A percentile compares a stretch with the other conserved stretches of the same genome.
These are phyloP conservation scores for Pleurostoma richardsiae DNA, from an alignment of 2,329 filamentous ascomycete species.

Conservation along the genomic window DNA sequence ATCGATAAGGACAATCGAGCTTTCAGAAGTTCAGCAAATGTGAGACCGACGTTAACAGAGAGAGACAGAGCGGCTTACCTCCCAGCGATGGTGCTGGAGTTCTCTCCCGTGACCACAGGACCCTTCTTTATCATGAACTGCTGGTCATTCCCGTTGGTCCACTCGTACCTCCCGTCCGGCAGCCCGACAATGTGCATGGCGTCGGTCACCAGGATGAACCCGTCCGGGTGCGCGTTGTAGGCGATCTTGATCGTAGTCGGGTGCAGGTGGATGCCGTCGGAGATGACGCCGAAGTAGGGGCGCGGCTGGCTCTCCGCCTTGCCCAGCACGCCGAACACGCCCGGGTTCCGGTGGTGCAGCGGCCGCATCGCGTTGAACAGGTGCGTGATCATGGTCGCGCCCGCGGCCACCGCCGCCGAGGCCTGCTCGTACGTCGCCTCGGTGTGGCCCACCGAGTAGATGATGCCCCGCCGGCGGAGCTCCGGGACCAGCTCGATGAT, in stretches of 20 bases:
- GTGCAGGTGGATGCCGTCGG: conserved; percentile 86
- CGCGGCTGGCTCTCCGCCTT: conserved; percentile 51
- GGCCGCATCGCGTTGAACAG: conserved; percentile 93
- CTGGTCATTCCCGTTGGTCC: conserved; percentile 67
- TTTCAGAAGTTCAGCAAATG: conserved; percentile 18
- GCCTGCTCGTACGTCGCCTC: conserved; percentile 84
- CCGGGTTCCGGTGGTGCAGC: conserved; percentile 85
- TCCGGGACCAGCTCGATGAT: conserved; percentile 66
- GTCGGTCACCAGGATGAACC: conserved; percentile 86
- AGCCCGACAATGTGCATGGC: conserved; percentile 85
- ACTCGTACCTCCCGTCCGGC: conserved; percentile 78
- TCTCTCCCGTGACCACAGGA: conserved; percentile 67
- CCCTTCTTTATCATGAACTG: conserved; percentile 66
- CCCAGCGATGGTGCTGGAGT: conserved; percentile 73
- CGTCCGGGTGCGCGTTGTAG: conserved; percentile 77
- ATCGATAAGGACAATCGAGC: conserved; percentile 69
- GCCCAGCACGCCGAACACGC: conserved; percentile 82
- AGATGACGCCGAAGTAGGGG: conserved; percentile 85
- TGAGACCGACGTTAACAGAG: neutral
- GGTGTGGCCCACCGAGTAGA: conserved; percentile 80
- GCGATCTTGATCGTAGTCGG: conserved; percentile 86
- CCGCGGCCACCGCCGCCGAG: conserved; percentile 62
- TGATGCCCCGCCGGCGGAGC: conserved; percentile 60
- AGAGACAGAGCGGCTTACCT: conserved; percentile 44
- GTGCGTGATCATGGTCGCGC: conserved; percentile 86